Evolutionary conservation across 306 rosid species (phyloP).

Genomic region (Luffa aegyptiaca): DNA sequence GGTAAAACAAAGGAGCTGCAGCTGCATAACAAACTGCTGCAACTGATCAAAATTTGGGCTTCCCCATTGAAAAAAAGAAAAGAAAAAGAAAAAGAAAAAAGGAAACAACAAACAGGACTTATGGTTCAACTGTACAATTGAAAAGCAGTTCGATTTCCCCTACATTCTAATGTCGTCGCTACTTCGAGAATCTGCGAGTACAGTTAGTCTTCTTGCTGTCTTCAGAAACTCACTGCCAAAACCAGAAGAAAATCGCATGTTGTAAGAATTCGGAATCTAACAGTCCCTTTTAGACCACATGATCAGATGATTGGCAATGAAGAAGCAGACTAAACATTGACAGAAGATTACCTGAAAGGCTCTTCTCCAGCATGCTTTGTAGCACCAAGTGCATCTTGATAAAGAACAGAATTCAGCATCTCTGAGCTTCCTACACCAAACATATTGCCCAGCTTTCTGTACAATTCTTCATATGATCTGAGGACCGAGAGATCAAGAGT

Average conservation of each 20-base stretch:
- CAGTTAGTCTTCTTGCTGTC: slow-evolving; percentile 47
- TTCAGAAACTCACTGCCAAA: slow-evolving; percentile 46
- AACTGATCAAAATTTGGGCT: slow-evolving; percentile 1
- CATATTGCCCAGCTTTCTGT: slow-evolving; percentile 33
- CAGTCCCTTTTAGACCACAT: not conserved
- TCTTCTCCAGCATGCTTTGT: slow-evolving; percentile 23
- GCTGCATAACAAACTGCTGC: not conserved
- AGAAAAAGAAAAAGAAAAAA: not conserved
- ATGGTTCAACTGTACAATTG: slow-evolving; percentile 29
- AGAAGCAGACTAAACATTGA: not conserved
- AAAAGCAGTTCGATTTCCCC: not conserved
- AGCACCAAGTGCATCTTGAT: slow-evolving; percentile 28
- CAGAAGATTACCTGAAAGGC: slow-evolving; percentile 31
- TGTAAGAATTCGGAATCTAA: not conserved
- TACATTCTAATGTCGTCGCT: slow-evolving; percentile 16
- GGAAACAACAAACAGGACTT: not conserved
- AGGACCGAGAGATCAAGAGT: slow-evolving; percentile 26
- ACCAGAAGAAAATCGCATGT: slow-evolving; percentile 5
- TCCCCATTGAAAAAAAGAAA: not conserved
- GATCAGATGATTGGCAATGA: not conserved
- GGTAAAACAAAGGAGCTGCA: not conserved
- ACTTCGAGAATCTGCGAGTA: slow-evolving; percentile 25
- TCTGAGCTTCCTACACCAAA: slow-evolving; percentile 28
- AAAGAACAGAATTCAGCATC: slow-evolving; percentile 24
- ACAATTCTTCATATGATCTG: slow-evolving; percentile 31